These are phyloP conservation scores for Irineochytrium annulatum DNA, from an alignment of 192 early-diverging fungal genomes.

Conservation along the genomic window DNA sequence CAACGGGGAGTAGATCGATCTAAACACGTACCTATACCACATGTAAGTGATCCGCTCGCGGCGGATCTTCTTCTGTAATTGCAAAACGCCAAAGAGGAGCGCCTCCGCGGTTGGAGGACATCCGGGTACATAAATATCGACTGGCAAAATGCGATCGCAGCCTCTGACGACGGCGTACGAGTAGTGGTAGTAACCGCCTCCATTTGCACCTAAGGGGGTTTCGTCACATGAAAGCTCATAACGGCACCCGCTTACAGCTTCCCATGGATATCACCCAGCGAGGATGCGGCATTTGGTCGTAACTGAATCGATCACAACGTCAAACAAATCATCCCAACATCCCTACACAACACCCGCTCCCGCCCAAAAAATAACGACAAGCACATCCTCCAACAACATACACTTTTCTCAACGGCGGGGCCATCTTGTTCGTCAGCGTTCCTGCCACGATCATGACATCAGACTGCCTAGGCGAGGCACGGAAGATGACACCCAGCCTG, in stretches of 20 bases:
- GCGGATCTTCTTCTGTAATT: conserved; percentile 98
- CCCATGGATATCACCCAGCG: conserved; percentile 99
- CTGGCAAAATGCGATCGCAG: conserved; percentile 92
- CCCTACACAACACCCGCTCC: no score
- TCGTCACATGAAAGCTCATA: background rate
- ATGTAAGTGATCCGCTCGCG: conserved; percentile 51
- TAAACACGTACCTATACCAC: conserved; percentile 46
- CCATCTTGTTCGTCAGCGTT: conserved; percentile 99
- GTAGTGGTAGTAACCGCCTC: conserved; percentile 99
- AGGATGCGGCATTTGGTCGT: conserved; percentile 89
- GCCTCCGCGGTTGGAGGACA: conserved; percentile 96
- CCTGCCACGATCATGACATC: conserved; percentile 99
- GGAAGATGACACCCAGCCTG: conserved; percentile 94
- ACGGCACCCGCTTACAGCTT: conserved; percentile 46
- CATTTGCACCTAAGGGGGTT: conserved; percentile 62
- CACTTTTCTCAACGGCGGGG: conserved; percentile 76
- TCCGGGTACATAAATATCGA: conserved; percentile 90
- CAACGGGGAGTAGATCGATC: conserved; percentile 22
- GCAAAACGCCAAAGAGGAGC: conserved; percentile 92
- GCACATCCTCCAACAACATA: conserved; percentile 39
- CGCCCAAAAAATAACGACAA: no score
- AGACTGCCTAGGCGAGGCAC: conserved; percentile 93
- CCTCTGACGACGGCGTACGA: conserved; percentile 93
- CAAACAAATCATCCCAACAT: conserved; percentile 14
- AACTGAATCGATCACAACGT: conserved; percentile 15